Evolutionary conservation across 2,329 filamentous ascomycete genomes (phyloP).

Genomic region (Phyllosticta paracitricarpa): DNA sequence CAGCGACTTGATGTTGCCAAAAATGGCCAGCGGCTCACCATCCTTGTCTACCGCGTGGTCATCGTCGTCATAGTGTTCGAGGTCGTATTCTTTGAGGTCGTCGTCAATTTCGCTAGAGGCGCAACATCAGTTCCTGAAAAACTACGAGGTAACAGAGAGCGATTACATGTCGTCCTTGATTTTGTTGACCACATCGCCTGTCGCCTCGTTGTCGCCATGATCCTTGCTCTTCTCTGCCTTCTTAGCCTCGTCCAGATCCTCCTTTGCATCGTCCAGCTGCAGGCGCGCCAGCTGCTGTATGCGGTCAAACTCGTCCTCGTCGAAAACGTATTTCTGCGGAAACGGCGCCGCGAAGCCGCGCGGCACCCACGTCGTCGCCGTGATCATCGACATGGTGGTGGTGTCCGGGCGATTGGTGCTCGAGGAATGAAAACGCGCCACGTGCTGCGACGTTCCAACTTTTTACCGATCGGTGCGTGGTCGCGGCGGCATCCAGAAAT

Average conservation of each 20-base stretch:
- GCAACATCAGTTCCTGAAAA: background rate
- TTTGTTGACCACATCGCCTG: constrained; percentile 10
- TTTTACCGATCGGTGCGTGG: background rate
- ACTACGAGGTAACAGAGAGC: constrained; percentile 14
- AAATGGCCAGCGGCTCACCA: constrained; percentile 75
- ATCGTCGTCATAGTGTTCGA: constrained; percentile 92
- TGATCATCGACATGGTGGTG: constrained; percentile 44
- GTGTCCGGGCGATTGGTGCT: background rate
- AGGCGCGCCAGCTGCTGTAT: constrained; percentile 43
- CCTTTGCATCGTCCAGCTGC: constrained; percentile 84
- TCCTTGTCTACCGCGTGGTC: constrained; percentile 57
- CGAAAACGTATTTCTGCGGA: constrained; percentile 40
- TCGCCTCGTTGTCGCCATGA: constrained; percentile 16
- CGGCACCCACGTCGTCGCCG: constrained; percentile 43
- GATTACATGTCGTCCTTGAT: constrained; percentile 15
- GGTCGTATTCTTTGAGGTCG: constrained; percentile 89
- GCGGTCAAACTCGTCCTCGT: constrained; percentile 42
- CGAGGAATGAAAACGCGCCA: background rate
- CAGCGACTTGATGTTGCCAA: constrained; percentile 87
- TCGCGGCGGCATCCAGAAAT: background rate
- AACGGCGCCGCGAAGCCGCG: constrained; percentile 41
- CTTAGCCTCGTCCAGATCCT: constrained; percentile 55
- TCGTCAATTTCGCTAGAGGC: constrained; percentile 49
- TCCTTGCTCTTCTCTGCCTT: constrained; percentile 27
- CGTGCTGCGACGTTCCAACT: too few relatives aligned